These are phyloP conservation scores for Corinectria fuckeliana DNA, from an alignment of 2,329 filamentous ascomycete genomes.

Conservation along the genomic window DNA sequence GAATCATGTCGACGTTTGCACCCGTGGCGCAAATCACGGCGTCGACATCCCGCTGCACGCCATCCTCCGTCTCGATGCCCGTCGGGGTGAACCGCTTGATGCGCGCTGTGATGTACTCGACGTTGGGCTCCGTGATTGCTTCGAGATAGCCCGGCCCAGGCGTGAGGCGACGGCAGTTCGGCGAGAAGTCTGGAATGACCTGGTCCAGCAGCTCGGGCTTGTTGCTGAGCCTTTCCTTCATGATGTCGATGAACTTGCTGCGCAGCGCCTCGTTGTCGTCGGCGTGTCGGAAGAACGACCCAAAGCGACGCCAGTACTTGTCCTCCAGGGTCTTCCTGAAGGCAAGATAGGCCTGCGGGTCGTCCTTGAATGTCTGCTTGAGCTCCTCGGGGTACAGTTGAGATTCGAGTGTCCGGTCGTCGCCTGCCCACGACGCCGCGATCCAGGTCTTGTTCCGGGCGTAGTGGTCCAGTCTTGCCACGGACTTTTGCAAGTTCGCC, in stretches of 20 bases:
- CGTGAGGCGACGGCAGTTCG: conserved; percentile 69
- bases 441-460: conserved; percentile 72
- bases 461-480: conserved; percentile 66
- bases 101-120: conserved; percentile 63
- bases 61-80: conserved; percentile 67
- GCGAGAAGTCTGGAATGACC: conserved; percentile 68
- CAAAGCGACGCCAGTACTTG: conserved; percentile 67
- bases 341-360: conserved; percentile 65
- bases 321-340: conserved; percentile 65
- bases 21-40: conserved; percentile 74
- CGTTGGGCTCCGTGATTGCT: conserved; percentile 65
- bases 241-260: conserved; percentile 53
- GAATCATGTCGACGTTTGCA: conserved; percentile 64
- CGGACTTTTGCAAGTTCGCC: conserved; percentile 57
- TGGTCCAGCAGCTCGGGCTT: conserved; percentile 62
- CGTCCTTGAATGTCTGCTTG: conserved; percentile 59
- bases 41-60: conserved; percentile 63
- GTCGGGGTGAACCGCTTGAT: conserved; percentile 65
- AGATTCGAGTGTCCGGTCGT: conserved; percentile 60
- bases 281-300: conserved; percentile 59
- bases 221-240: conserved; percentile 58
- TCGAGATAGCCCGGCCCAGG: conserved; percentile 73
- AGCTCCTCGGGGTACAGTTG: conserved; percentile 63
- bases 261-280: conserved; percentile 55
- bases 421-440: conserved; percentile 64